Percentiles rank a stretch among this genome's conserved stretches.
Evolutionary conservation across 345 rosid species (phyloP).

Genomic region (Erysimum cheiranthoides): DNA sequence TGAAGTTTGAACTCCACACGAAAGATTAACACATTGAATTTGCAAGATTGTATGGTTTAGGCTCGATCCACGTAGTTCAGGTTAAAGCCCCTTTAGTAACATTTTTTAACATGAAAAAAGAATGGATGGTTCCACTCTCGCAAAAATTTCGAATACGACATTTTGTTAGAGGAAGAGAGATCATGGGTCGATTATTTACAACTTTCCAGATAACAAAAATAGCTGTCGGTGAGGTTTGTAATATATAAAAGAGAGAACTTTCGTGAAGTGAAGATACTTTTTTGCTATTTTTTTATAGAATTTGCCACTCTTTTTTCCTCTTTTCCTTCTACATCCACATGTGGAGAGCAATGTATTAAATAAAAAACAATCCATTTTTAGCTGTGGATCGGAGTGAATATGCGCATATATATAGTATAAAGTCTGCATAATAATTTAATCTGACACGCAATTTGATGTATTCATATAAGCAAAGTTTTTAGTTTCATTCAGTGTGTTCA

Average conservation of each 20-base stretch:
- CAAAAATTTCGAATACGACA: constrained; percentile 4
- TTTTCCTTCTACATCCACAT: constrained; percentile 28
- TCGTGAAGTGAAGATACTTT: constrained; percentile 3
- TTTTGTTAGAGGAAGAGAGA: background rate
- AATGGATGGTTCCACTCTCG: constrained; percentile 32
- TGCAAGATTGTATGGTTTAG: constrained; percentile 18
- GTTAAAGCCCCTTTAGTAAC: constrained; percentile 24
- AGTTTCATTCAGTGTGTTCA: constrained; percentile 23
- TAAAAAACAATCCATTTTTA: constrained; percentile 11
- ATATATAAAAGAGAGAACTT: constrained; percentile 21
- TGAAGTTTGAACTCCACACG: constrained; percentile 12
- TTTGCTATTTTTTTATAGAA: constrained; percentile 18
- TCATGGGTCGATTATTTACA: constrained; percentile 31
- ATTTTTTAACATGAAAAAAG: constrained; percentile 19
- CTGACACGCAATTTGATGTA: constrained; percentile 25
- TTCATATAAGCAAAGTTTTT: constrained; percentile 2
- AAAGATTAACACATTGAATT: background rate
- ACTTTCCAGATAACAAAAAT: constrained; percentile 32
- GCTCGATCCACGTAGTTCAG: constrained; percentile 16
- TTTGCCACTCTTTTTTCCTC: background rate
- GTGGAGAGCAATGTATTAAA: constrained; percentile 29
- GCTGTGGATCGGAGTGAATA: constrained; percentile 23
- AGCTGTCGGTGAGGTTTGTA: constrained; percentile 39
- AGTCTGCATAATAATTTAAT: constrained; percentile 34
- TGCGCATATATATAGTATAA: background rate